A percentile compares a stretch with the other conserved stretches of the same genome.
Evolutionary conservation across 163 green algal species (phyloP).

Genomic region (Coccomyxa subellipsoidea): DNA sequence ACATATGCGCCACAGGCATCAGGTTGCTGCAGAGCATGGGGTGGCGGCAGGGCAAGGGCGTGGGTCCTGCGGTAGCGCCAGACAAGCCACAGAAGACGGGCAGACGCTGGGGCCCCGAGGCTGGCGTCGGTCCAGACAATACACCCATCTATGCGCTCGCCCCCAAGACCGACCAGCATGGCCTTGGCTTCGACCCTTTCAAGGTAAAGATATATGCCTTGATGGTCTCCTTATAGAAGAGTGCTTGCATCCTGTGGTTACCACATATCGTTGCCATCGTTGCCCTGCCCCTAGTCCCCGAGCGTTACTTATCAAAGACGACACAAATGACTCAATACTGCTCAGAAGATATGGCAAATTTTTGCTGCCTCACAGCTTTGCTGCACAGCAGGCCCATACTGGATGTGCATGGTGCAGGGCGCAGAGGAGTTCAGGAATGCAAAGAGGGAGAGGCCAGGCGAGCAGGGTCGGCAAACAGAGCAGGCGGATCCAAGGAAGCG

Average conservation of each 20-base stretch:
- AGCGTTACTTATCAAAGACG: no score
- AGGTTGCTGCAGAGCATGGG: constrained; percentile 88
- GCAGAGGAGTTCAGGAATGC: constrained; percentile 72
- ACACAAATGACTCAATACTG: no score
- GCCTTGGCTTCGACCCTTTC: constrained; percentile 85
- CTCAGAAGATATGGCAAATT: no score
- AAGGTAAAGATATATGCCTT: constrained; percentile 30
- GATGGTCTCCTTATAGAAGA: no score
- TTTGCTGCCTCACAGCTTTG: not conserved
- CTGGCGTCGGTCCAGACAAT: constrained; percentile 65
- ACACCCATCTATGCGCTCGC: constrained; percentile 65
- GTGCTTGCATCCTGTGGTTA: no score
- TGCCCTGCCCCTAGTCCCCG: no score
- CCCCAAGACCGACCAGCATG: constrained; percentile 74
- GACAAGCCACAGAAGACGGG: constrained; percentile 3
- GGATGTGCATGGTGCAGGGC: constrained; percentile 25
- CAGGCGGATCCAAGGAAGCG: constrained; percentile 12
- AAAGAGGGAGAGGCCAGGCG: constrained; percentile 36
- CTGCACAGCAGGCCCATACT: not conserved
- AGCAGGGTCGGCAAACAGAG: not conserved
- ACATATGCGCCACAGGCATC: constrained; percentile 56
- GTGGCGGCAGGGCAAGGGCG: constrained; percentile 81
- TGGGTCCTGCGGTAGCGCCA: constrained; percentile 51
- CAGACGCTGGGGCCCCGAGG: constrained; percentile 58
- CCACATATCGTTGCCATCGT: no score